Base-by-base conservation (phyloP, 2,329 filamentous ascomycete genomes). In the Neurospora sp. region DNA sequence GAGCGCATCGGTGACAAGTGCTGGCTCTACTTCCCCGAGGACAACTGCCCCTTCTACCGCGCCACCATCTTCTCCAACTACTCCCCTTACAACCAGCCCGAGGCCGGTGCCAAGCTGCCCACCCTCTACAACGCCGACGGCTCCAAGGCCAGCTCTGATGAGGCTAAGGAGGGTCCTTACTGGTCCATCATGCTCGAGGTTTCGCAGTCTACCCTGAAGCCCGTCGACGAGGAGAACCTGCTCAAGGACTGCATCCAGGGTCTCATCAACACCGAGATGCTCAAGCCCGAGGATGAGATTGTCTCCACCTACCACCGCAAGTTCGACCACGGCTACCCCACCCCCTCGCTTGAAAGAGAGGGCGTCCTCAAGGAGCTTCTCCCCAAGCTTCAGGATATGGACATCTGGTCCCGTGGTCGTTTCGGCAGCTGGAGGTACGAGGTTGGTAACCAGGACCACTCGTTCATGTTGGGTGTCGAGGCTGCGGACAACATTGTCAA, bases 31-130 rank as follows among this genome's bases (percentile, higher is more conserved):
- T 99, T 98, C 89, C 96, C 96, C 73, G 96, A 99, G 82, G 91
- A 97, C 82, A 91, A 99, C 87, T 97, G 93, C 86, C 93, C 93
- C 80, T 99, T 99, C 87, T 99, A 99, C 87, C 92, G 96, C 76
- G 96, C 96, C 78, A 99, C 96, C 79, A 98, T 99, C 84, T 99
- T 99, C 89, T 98, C 95, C 83, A 99, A 99, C 88, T 99, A 99
- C 88, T 98, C 96, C 28, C 96, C 95, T 68, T 90, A 97, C 88
- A 99, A 99, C 87, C 96, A 98, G 84, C 96, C 96, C 40, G 85
- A 92, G 74, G 85, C 89, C 71, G 89, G 90, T 70, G 90, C 86
- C 79, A 96, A 97, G 86, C 89, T 99, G 70, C 88, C 93, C 46
- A 98, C 96, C 28, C 83, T 93, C 76, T 91, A 94, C 81, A 86